Base-by-base conservation (phyloP, 768 basidiomycete species). In the Gymnopilus dilepis region DNA sequence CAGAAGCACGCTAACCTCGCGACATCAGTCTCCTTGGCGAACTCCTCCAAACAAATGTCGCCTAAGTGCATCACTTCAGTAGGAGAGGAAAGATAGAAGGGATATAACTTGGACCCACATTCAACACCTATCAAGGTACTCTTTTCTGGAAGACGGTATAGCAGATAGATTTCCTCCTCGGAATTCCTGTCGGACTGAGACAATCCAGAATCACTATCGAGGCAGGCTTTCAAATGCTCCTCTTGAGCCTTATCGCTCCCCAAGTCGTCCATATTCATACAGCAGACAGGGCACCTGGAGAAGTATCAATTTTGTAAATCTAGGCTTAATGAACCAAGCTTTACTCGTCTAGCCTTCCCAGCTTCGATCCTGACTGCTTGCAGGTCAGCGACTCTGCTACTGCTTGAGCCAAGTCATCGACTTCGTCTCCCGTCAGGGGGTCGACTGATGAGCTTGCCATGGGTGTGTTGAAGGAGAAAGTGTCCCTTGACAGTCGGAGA, bases 1-100 rank as follows among this genome's bases (percentile, higher is more conserved):
- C 47, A 50, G 9, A 50, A 9, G n/a, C 47, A 50, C n/a, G 47
- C 24, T 8, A 50, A 7, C 19, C 47, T 17, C 28, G 47, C 47
- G 11, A 50, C 47, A 9, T 50, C 30, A 8, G 28, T 28, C 47
- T 50, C 47, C 26, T 50, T 50, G 17, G 17, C 47, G 11, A 50
- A 50, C 26, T 50, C 47, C 17, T 50, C 47, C 13, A 50, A n/a
- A 50, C 47, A 50, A 8, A 50, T 50, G 31, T 50, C 28, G 28
- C 47, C 47, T 50, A 24, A 12, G 22, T 4, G 6, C 34, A 9
- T 37, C 3, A 15, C n/a, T n/a, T 37, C 34, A 9, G 15, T 15
- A 37, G 34, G 34, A n/a, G 19, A 41, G 11, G 17, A 41, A 41
- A n/a, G 15, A n/a, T n/a, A 9, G 15, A 37, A 37, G 7, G 2